Evolutionary conservation across 495 filamentous ascomycete species (phyloP).

Genomic region (Aspergillus incahuasiensis): DNA sequence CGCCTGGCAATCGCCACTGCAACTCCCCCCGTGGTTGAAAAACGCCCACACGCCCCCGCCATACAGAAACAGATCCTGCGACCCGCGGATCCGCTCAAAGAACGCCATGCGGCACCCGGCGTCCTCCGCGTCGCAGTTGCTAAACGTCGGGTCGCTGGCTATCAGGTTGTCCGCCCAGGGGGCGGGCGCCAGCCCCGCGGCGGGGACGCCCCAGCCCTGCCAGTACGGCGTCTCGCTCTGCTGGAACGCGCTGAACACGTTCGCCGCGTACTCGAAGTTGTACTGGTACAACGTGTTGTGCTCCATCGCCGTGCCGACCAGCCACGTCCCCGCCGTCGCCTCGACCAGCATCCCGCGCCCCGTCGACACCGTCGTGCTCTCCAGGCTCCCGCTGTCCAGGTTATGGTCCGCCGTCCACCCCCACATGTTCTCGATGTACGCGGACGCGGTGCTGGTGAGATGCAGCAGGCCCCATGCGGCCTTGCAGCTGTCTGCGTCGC

Average conservation of each 20-base stretch:
- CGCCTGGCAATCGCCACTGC: no score
- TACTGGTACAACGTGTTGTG: conserved; percentile 74
- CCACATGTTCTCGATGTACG: conserved; percentile 62
- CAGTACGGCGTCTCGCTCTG: conserved; percentile 75
- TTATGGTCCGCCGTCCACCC: conserved; percentile 66
- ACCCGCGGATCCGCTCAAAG: no score
- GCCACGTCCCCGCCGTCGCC: conserved; percentile 48
- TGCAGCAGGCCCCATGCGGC: conserved; percentile 57
- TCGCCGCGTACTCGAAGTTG: conserved; percentile 59
- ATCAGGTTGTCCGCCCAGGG: no score
- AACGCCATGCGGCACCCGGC: no score
- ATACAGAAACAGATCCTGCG: no score
- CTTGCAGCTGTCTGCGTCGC: conserved; percentile 47
- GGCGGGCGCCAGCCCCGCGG: no score
- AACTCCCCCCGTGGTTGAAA: no score
- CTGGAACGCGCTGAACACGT: conserved; percentile 65
- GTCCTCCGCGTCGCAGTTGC: no score
- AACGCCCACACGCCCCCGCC: no score
- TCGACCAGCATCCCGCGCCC: conserved; percentile 60
- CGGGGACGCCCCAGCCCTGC: no score
- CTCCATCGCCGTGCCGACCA: conserved; percentile 66
- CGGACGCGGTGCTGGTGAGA: conserved; percentile 41
- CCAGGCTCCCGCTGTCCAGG: conserved; percentile 41
- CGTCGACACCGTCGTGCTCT: conserved; percentile 57
- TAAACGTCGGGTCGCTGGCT: no score